These are phyloP conservation scores for Dillenia suffruticosa DNA, from an alignment of 164 flowering plant species.

Conservation along the genomic window DNA sequence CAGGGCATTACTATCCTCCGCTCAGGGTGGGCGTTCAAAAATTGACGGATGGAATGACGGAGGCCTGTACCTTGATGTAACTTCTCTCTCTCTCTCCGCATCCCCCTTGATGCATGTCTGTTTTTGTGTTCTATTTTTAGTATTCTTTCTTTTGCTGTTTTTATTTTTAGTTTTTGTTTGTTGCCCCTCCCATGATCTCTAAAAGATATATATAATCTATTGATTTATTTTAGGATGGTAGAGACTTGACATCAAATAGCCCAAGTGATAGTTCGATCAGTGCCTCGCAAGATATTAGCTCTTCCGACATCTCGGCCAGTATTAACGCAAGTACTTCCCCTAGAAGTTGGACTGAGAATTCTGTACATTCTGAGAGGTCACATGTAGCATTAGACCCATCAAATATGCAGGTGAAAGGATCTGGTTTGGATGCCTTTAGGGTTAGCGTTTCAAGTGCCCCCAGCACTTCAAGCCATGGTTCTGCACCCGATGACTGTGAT, in stretches of 20 bases:
- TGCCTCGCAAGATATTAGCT: slow-evolving; percentile 38
- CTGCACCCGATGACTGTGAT: slow-evolving; percentile 74
- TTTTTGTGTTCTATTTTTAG: neutral
- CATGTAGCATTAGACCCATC: slow-evolving; percentile 53
- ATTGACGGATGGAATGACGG: slow-evolving; percentile 96
- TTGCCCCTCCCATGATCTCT: too few species aligned
- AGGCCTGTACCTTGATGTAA: slow-evolving; percentile 74
- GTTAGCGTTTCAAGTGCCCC: slow-evolving; percentile 84
- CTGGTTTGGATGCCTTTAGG: slow-evolving; percentile 60
- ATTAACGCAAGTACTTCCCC: slow-evolving; percentile 34
- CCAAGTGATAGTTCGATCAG: slow-evolving; percentile 54
- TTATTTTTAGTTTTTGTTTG: too few species aligned
- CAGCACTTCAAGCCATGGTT: slow-evolving; percentile 88
- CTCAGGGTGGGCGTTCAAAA: slow-evolving; percentile 90
- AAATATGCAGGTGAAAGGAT: slow-evolving; percentile 69
- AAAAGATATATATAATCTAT: neutral
- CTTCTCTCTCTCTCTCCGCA: neutral
- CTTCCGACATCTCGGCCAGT: slow-evolving; percentile 40
- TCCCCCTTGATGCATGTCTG: neutral
- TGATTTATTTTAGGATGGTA: slow-evolving; percentile 40
- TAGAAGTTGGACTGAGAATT: slow-evolving; percentile 38
- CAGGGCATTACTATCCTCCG: slow-evolving; percentile 64
- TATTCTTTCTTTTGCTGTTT: neutral
- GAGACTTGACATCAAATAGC: slow-evolving; percentile 59
- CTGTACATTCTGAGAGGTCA: slow-evolving; percentile 36